Conservation (phyloP, 164 flowering plant species). For the Aristolochia californica region DNA sequence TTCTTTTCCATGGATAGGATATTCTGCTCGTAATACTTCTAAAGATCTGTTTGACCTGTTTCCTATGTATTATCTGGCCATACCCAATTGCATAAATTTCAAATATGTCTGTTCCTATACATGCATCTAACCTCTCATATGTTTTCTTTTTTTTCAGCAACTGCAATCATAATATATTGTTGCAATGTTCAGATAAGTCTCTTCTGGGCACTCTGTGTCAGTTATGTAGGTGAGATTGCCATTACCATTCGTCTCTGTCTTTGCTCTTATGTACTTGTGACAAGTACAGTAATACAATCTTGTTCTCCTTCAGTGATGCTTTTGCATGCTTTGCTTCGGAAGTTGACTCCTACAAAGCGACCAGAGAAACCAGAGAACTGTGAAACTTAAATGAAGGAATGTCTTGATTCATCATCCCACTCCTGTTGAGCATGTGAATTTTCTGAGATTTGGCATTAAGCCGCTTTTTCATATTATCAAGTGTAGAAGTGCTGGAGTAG, state of each 20-base stretch:
- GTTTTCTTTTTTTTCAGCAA: conserved; percentile 35
- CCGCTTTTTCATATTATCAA: no score
- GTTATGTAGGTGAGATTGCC: conserved; percentile 47
- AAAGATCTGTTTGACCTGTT: no score
- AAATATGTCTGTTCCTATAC: no score
- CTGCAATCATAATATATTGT: conserved; percentile 42
- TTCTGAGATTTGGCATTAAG: no score
- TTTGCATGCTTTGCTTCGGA: conserved; percentile 57
- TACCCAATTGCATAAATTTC: no score
- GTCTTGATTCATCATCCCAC: no score
- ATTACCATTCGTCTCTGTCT: neutral
- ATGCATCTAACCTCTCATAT: neutral
- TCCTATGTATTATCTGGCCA: no score
- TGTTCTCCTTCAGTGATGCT: conserved; percentile 29
- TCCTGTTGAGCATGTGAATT: no score
- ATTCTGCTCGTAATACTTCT: no score
- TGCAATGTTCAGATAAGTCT: conserved; percentile 69
- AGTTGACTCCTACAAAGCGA: conserved; percentile 51
- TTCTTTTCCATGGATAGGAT: no score
- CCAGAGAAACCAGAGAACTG: conserved; percentile 12
- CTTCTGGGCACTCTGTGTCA: conserved; percentile 45
- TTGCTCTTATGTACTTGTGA: neutral
- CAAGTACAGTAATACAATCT: no score
- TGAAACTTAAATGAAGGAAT: conserved; percentile 4
- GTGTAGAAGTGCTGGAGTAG: no score